Evolutionary conservation across 495 filamentous ascomycete genomes (phyloP), one percentile per base, ranked within the genome.

Genomic region (Tuber borchii): DNA sequence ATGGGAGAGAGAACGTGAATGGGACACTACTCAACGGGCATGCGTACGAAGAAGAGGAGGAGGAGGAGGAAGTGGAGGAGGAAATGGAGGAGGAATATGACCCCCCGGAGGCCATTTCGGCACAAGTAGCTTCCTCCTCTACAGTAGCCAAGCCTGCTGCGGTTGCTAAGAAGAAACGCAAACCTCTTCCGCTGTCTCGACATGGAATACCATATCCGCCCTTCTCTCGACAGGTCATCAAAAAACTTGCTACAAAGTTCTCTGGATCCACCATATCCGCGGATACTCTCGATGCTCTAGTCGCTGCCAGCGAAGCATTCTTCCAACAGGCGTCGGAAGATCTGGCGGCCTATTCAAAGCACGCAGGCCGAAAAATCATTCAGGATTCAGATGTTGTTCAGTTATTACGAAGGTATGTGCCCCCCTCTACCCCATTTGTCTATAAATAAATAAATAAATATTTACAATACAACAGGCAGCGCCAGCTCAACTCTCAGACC

Each of bases 271-370:
- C 89, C 78, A 89, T 97, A 72, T 89, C 86, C 75, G 89, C 91
- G 51, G 91, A 93, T 43, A 90, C 91, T 2, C 85, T 97, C 72
- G 87, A 88, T 26, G 90, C 89, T 39, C 90, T 97, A 51, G 89
- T 90, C 82, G 90, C 92, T 80, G 92, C 93, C 22, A 91, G 91
- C 26, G 92, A 94, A 46, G 93, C 91, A 90, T 97, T 93, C 84
- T 96, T 97, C 81, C 91, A 95, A 80, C 94, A 97, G 83, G 86
- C 90, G 20, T 88, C 91, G 74, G 92, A 92, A 39, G 93, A 96
- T 80, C 85, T 97, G 75, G 88, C 88, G 5, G 89, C 87, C 2
- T 97, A 94, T 84, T 91, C 94, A 14, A 86, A 90, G 71, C 94
- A 97, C 83, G 93, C 92, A 6, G 89, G 90, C 43, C 88, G 94